Base-by-base conservation (phyloP, 2,329 filamentous ascomycete genomes). In the Chrysoporthe puriensis region DNA sequence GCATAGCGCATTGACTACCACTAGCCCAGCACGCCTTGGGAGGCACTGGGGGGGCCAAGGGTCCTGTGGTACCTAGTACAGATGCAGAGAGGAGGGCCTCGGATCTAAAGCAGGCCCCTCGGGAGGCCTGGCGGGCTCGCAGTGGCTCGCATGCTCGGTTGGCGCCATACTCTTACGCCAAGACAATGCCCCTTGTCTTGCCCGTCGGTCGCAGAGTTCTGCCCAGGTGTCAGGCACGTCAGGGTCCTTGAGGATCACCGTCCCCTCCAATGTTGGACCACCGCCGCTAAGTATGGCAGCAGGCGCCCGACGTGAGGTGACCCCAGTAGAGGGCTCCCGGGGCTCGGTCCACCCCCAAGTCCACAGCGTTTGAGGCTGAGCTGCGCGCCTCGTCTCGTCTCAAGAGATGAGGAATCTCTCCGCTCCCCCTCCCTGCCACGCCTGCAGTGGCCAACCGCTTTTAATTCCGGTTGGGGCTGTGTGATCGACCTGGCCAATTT, bases 401-500 rank as follows among this genome's bases (percentile, higher is more conserved):
- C 48, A 26, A 18, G 56, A 58, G 32, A 60, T 36, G 36, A 26
- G 57, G 40, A 54, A 40, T 54, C n/a, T 14, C 50, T 54, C 50
- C 50, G 50, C 14, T 32, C 26, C 21, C 50, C 21, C 50, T 54
- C 50, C 50, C 50, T 54, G 50, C 50, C 32, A 32, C 21, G 43
- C 59, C 59, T 11, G 36, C 43, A 61, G 42, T 43, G 14, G n/a
- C 50, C 36, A 43, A 43, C 34, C 36, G 57, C 43, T 34, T 34
- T 61, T 48, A 34, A 61, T 61, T n/a, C 42, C 59, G 36, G 43
- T 32, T 61, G 42, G 42, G 43, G 36, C 43, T 26, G 26, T 61
- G 40, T 48, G 43, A 36, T 50, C 34, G 63, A 64, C 52, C 63
- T 64, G 48, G 54, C 63, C 52, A 59, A 64, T 64, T 18, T 64